phyloP scores from a whole-genome alignment of 768 basidiomycete genomes.

The Rhizopogon sp. region DNA sequence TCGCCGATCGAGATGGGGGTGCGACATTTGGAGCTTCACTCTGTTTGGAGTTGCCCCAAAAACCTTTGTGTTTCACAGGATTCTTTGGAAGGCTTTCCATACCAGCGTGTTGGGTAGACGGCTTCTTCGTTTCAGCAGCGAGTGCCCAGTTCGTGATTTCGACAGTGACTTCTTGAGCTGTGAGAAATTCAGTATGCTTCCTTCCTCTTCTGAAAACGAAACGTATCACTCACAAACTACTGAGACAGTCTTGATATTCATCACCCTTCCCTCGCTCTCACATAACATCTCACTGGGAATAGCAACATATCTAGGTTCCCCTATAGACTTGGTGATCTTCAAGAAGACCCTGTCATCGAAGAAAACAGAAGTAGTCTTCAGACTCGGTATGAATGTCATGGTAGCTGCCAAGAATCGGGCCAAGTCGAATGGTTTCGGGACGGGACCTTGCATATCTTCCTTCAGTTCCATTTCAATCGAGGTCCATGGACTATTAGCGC shows the following conservation, averaged over 20 bases:
- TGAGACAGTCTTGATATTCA: background rate
- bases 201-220: background rate
- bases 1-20: background rate
- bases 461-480: conserved; percentile 42
- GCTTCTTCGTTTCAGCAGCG: conserved; percentile 54
- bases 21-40: background rate
- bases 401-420: conserved; percentile 42
- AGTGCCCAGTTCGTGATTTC: conserved; percentile 77
- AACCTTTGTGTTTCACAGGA: conserved; percentile 1
- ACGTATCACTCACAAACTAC: background rate
- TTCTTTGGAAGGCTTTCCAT: background rate
- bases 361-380: conserved; percentile 15
- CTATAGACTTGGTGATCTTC: background rate
- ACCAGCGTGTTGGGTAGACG: conserved; percentile 24
- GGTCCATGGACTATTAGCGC: conserved; percentile 28
- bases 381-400: conserved; percentile 42
- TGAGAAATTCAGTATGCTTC: background rate
- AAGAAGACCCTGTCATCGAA: background rate
- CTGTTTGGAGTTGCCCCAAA: conserved; percentile 1
- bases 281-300: background rate
- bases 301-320: background rate
- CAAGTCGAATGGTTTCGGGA: conserved; percentile 42
- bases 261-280: background rate
- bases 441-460: conserved; percentile 27
- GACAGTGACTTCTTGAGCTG: conserved; percentile 71